These are phyloP conservation scores for Scenedesmus sp. DNA, from an alignment of 163 green algal species.

Conservation along the genomic window DNA sequence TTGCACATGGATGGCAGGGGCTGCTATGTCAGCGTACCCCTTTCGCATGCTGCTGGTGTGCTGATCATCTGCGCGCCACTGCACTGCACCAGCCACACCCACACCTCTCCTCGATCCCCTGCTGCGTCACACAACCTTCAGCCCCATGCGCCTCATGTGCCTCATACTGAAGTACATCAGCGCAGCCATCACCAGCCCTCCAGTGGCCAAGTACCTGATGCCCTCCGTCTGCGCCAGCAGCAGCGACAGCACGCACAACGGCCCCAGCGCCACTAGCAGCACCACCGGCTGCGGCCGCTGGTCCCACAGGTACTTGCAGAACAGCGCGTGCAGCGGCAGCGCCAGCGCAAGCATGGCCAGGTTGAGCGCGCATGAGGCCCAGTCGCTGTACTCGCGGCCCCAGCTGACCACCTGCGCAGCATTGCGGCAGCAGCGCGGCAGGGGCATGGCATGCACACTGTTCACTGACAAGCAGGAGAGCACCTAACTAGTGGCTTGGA, in stretches of 20 bases:
- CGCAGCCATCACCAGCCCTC: conserved; percentile 38
- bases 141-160: conserved; percentile 53
- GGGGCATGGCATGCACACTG: too few relatives aligned
- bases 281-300: conserved; percentile 28
- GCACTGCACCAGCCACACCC: too few relatives aligned
- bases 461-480: too few relatives aligned
- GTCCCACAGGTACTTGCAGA: conserved; percentile 60
- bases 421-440: not conserved
- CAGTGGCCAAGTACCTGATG: conserved; percentile 54
- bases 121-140: conserved; percentile 59
- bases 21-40: too few relatives aligned
- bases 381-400: conserved; percentile 14
- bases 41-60: too few relatives aligned
- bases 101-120: not conserved
- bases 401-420: conserved; percentile 22
- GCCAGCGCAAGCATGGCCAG: conserved; percentile 45
- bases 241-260: conserved; percentile 45
- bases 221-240: conserved; percentile 44
- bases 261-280: conserved; percentile 43
- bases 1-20: too few relatives aligned
- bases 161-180: conserved; percentile 61
- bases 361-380: not conserved
- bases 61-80: too few relatives aligned
- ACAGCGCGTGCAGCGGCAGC: conserved; percentile 52
- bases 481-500: too few relatives aligned